A percentile compares a stretch with the other conserved stretches of the same genome.
Evolutionary conservation across 768 basidiomycete species (phyloP).

Genomic region (Tylopilus felleus): DNA sequence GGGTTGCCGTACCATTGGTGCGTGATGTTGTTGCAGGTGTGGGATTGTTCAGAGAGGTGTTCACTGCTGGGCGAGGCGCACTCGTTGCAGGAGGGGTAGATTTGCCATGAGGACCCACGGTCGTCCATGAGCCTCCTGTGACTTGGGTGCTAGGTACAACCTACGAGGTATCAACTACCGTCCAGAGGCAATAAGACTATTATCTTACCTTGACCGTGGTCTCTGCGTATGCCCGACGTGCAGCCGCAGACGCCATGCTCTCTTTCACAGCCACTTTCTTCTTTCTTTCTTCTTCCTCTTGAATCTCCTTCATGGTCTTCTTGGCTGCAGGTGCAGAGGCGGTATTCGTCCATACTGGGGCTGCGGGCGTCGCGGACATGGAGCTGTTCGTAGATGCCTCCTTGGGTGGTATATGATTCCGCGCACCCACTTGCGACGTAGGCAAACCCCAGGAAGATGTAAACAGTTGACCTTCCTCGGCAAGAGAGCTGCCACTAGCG

Average conservation of each 20-base stretch:
- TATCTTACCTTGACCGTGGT: slow-evolving; percentile 64
- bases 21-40: slow-evolving; percentile 34
- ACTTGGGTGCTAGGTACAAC: slow-evolving; percentile 27
- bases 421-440: slow-evolving; percentile 71
- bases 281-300: slow-evolving; percentile 91
- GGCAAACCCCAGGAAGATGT: slow-evolving; percentile 83
- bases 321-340: slow-evolving; percentile 55
- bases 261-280: slow-evolving; percentile 68
- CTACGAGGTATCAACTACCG: slow-evolving; percentile 22
- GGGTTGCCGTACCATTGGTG: slow-evolving; percentile 36
- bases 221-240: slow-evolving; percentile 76
- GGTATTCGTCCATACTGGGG: slow-evolving; percentile 73
- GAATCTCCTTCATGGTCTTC: slow-evolving; percentile 98
- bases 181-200: not conserved
- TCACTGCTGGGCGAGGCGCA: slow-evolving; percentile 36
- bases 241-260: slow-evolving; percentile 50
- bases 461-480: slow-evolving; percentile 59
- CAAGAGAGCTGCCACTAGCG: slow-evolving; percentile 32
- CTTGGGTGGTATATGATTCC: slow-evolving; percentile 40
- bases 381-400: slow-evolving; percentile 33
- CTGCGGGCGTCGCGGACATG: slow-evolving; percentile 30
- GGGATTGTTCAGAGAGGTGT: slow-evolving; percentile 28
- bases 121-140: slow-evolving; percentile 74
- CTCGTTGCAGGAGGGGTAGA: slow-evolving; percentile 25
- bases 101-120: slow-evolving; percentile 80